A percentile compares a stretch with the other conserved stretches of the same genome.
Evolutionary conservation across 805 yeast genomes (phyloP).

Genomic region (Cyberlindnera mycetangii): DNA sequence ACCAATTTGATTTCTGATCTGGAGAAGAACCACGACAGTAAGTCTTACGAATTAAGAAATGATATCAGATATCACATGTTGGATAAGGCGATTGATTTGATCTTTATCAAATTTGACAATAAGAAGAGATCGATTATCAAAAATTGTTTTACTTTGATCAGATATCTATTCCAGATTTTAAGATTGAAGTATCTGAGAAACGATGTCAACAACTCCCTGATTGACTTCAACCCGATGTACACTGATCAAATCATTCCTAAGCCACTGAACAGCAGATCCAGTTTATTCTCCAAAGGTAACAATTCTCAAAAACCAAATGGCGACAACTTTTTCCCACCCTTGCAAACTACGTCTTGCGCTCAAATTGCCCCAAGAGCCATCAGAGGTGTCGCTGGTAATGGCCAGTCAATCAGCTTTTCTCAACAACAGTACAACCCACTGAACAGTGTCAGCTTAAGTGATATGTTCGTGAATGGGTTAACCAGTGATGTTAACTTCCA

Average conservation of each 20-base stretch:
- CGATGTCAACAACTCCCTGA: constrained; percentile 15
- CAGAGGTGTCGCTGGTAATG: constrained; percentile 26
- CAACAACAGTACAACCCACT: constrained; percentile 16
- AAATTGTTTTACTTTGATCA: constrained; percentile 32
- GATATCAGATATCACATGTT: constrained; percentile 32
- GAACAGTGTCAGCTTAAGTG: constrained; percentile 26
- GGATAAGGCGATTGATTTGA: constrained; percentile 31
- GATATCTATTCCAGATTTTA: constrained; percentile 32
- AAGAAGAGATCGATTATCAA: constrained; percentile 33
- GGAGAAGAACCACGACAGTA: constrained; percentile 30
- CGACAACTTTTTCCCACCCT: constrained; percentile 6
- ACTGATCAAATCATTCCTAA: constrained; percentile 29
- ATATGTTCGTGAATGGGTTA: constrained; percentile 28
- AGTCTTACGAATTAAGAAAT: constrained; percentile 31
- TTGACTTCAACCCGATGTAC: constrained; percentile 24
- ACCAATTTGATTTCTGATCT: constrained; percentile 53
- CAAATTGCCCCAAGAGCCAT: constrained; percentile 33
- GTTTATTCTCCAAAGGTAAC: constrained; percentile 11
- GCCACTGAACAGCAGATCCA: constrained; percentile 21
- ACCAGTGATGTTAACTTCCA: constrained; percentile 22
- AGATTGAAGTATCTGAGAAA: constrained; percentile 29
- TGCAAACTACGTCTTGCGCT: constrained; percentile 30
- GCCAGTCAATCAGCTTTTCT: constrained; percentile 19
- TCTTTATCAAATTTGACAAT: constrained; percentile 32
- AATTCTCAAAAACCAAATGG: constrained; percentile 2